Evolutionary conservation across 2,329 filamentous ascomycete genomes (phyloP).

Genomic region (Aspergillus proliferans): DNA sequence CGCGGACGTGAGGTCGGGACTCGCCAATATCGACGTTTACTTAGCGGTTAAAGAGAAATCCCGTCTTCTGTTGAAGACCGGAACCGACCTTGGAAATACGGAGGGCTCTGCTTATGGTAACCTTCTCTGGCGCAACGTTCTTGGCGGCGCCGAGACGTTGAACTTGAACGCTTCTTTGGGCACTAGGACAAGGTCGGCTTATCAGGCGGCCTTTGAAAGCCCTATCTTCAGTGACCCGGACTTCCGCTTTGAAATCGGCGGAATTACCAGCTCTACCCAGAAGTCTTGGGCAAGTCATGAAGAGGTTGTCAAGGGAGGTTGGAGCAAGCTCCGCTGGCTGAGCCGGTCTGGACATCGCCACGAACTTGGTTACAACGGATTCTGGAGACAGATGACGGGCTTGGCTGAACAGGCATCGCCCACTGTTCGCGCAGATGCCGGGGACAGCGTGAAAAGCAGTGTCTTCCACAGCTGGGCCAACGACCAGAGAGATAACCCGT

Average conservation of each 20-base stretch:
- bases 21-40: slow-evolving; percentile 72
- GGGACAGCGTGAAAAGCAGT: slow-evolving; percentile 84
- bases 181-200: slow-evolving; percentile 84
- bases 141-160: slow-evolving; percentile 87
- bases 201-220: slow-evolving; percentile 77
- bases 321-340: slow-evolving; percentile 69
- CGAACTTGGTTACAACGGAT: slow-evolving; percentile 70
- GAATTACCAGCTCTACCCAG: slow-evolving; percentile 72
- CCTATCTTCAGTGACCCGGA: slow-evolving; percentile 82
- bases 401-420: slow-evolving; percentile 70
- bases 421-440: slow-evolving; percentile 75
- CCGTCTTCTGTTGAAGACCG: slow-evolving; percentile 81
- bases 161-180: slow-evolving; percentile 82
- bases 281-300: slow-evolving; percentile 95
- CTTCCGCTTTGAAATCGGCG: slow-evolving; percentile 70
- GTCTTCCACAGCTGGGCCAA: slow-evolving; percentile 73
- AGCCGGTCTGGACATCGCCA: slow-evolving; percentile 61
- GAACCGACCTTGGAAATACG: slow-evolving; percentile 86
- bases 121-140: slow-evolving; percentile 79
- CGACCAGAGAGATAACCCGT: slow-evolving; percentile 76
- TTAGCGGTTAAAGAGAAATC: slow-evolving; percentile 73
- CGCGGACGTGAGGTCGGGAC: slow-evolving; percentile 56
- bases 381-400: slow-evolving; percentile 84
- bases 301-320: slow-evolving; percentile 74
- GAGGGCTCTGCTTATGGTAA: slow-evolving; percentile 93